Evolutionary conservation across 176 grass and related monocot species (phyloP).

Genomic region (Cymbopogon citratus): DNA sequence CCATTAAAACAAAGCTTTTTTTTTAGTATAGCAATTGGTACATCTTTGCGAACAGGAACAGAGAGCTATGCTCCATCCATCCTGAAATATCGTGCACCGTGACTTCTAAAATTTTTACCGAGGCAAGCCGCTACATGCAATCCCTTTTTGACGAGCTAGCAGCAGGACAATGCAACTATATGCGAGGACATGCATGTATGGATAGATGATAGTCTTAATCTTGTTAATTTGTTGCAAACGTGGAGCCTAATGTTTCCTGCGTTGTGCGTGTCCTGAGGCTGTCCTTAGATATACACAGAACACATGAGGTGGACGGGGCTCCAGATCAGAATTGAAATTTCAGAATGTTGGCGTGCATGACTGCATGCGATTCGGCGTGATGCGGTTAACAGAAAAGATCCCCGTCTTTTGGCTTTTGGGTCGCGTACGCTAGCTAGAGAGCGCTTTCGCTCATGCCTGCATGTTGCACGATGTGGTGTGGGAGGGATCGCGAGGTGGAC

Average conservation of each 20-base stretch:
- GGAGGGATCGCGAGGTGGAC: background rate
- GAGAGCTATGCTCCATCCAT: too few relatives aligned
- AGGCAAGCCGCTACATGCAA: background rate
- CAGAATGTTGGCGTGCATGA: background rate
- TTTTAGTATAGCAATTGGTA: too few relatives aligned
- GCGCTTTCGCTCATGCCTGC: background rate
- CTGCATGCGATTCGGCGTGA: background rate
- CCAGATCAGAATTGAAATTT: background rate
- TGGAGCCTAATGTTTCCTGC: background rate
- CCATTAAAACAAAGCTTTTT: too few relatives aligned
- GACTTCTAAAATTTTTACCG: too few relatives aligned
- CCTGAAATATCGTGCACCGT: too few relatives aligned
- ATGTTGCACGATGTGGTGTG: background rate
- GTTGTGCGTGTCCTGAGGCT: background rate
- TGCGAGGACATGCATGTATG: background rate
- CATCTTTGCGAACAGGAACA: too few relatives aligned
- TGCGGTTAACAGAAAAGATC: constrained; percentile 6
- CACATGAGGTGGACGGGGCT: background rate
- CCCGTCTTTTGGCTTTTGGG: constrained; percentile 39
- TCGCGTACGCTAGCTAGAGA: constrained; percentile 17
- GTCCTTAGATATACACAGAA: background rate
- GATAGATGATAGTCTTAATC: background rate
- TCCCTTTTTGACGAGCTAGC: background rate
- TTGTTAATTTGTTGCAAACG: background rate
- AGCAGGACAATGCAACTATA: background rate